These are phyloP conservation scores for Fraxinus quadrangulata DNA, from an alignment of 257 asterid species.

Conservation along the genomic window DNA sequence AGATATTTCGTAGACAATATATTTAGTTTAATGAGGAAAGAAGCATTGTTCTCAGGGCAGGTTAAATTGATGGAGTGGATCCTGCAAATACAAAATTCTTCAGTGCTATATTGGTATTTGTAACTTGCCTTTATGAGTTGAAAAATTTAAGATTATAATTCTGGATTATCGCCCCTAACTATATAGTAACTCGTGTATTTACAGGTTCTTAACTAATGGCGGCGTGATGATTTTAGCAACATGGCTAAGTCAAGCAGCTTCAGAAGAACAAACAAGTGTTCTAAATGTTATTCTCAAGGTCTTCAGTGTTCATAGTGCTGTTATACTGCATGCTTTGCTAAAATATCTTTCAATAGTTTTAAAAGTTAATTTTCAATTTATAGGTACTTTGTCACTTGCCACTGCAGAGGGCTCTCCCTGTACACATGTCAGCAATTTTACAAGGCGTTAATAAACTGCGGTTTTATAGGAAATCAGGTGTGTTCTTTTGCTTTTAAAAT, in stretches of 20 bases:
- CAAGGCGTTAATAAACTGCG: constrained; percentile 90
- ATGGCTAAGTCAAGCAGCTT: constrained; percentile 90
- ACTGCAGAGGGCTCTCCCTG: constrained; percentile 76
- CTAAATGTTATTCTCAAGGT: constrained; percentile 80
- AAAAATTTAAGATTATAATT: neutral
- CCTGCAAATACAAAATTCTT: constrained; percentile 64
- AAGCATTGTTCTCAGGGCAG: constrained; percentile 87
- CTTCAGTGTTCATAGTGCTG: neutral
- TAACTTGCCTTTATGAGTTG: constrained; percentile 21
- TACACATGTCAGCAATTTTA: constrained; percentile 90
- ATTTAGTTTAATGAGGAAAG: constrained; percentile 78
- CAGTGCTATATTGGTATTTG: constrained; percentile 72
- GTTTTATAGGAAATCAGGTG: constrained; percentile 89
- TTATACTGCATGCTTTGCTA: constrained; percentile 17
- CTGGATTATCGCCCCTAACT: neutral
- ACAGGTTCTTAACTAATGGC: constrained; percentile 84
- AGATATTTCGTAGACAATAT: constrained; percentile 62
- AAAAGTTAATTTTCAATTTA: constrained; percentile 29
- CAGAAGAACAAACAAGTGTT: constrained; percentile 87
- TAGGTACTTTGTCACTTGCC: constrained; percentile 94
- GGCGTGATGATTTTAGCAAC: constrained; percentile 91
- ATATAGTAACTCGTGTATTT: constrained; percentile 29
- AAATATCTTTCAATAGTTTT: constrained; percentile 13
- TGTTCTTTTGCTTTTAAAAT: constrained; percentile 40
- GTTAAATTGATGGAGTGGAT: constrained; percentile 86